phyloP scores from a whole-genome alignment of 1,284 basidiomycete genomes.

The Cryptococcus sp. region DNA sequence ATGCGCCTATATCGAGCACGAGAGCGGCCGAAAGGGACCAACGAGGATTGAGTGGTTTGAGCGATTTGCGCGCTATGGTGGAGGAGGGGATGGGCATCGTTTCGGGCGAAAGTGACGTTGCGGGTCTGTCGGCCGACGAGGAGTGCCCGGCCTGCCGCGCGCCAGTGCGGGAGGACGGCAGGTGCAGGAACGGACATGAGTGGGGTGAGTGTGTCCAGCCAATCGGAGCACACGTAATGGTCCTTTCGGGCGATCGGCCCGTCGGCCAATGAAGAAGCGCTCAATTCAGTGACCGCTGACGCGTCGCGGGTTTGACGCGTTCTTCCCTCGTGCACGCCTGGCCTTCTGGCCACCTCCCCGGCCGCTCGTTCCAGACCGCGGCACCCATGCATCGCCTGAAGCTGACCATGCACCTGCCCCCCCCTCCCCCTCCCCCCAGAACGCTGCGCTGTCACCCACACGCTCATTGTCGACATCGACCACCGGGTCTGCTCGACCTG shows the following conservation, averaged over 20 bases:
- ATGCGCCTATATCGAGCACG: background rate
- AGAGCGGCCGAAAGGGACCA: background rate
- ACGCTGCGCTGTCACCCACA: slow-evolving; percentile 37
- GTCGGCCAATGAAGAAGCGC: too few species aligned
- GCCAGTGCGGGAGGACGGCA: slow-evolving; percentile 5
- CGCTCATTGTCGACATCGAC: slow-evolving; percentile 34
- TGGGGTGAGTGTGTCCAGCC: slow-evolving; percentile 35
- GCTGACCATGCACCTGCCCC: too few species aligned
- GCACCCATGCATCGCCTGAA: too few species aligned
- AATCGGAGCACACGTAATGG: too few species aligned
- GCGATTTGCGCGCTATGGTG: background rate
- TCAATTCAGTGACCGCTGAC: too few species aligned
- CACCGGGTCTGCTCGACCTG: slow-evolving; percentile 43
- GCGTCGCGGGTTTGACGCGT: too few species aligned
- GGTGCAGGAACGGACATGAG: slow-evolving; percentile 31
- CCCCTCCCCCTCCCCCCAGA: slow-evolving; percentile 12
- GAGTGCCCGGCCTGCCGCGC: slow-evolving; percentile 22
- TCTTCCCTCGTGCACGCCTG: too few species aligned
- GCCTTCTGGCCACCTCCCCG: too few species aligned
- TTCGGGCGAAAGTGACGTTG: slow-evolving; percentile 6
- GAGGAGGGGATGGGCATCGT: background rate
- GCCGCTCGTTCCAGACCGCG: too few species aligned
- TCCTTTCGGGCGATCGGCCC: too few species aligned
- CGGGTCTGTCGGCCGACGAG: slow-evolving; percentile 8
- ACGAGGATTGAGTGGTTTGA: background rate